Conservation (phyloP, 345 rosid genomes). For the Linum trigynum region DNA sequence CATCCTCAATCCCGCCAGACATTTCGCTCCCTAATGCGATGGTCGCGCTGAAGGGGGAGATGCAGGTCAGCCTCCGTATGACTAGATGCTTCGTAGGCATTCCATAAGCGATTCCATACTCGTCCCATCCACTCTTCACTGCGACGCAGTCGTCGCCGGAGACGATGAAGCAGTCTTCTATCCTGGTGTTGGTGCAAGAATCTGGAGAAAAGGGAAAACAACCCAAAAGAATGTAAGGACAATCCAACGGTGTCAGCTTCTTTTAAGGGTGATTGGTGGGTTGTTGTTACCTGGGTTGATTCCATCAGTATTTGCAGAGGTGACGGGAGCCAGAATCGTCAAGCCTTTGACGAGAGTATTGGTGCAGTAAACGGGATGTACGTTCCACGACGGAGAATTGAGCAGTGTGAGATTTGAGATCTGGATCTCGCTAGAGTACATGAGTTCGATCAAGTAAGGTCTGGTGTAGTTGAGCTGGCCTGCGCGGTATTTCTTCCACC, state of each 20-base stretch:
- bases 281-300: constrained; percentile 22
- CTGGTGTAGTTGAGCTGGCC: constrained; percentile 27
- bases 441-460: constrained; percentile 38
- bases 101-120: constrained; percentile 22
- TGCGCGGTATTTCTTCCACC: constrained; percentile 34
- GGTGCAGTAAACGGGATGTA: constrained; percentile 38
- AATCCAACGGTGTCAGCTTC: no score
- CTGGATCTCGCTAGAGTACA: constrained; percentile 27
- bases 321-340: constrained; percentile 25
- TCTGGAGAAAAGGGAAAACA: constrained; percentile 9
- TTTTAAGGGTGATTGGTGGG: no score
- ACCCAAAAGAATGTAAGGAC: neutral
- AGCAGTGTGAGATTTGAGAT: constrained; percentile 34
- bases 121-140: constrained; percentile 26
- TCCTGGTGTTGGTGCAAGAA: constrained; percentile 26
- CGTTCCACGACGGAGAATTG: constrained; percentile 42
- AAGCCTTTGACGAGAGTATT: constrained; percentile 21
- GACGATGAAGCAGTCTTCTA: constrained; percentile 23
- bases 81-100: constrained; percentile 27
- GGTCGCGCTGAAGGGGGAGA: constrained; percentile 21
- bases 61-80: constrained; percentile 25
- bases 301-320: constrained; percentile 26
- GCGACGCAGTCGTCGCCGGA: constrained; percentile 29
- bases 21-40: constrained; percentile 23
- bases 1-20: constrained; percentile 29